Evolutionary conservation across 2,329 filamentous ascomycete species (phyloP).

Genomic region (Calonectria hawksworthii): DNA sequence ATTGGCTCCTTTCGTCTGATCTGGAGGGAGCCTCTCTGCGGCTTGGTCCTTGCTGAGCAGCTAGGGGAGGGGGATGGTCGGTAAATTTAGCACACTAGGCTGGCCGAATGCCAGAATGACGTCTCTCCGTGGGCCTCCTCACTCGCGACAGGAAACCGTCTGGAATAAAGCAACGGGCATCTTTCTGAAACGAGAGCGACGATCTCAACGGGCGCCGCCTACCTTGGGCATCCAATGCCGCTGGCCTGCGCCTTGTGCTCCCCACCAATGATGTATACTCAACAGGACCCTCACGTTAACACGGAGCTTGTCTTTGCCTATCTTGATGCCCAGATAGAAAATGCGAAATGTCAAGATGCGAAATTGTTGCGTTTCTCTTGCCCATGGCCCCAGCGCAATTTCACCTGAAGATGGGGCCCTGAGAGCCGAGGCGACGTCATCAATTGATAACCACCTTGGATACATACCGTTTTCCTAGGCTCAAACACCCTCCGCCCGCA

Average conservation of each 20-base stretch:
- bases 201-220: constrained; percentile 7
- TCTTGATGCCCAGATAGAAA: neutral
- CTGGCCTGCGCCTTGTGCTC: neutral
- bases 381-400: constrained; percentile 18
- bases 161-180: constrained; percentile 20
- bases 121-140: neutral
- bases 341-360: neutral
- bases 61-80: neutral
- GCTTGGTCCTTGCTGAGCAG: neutral
- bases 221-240: neutral
- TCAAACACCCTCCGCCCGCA: neutral
- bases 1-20: neutral
- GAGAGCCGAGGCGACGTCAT: constrained; percentile 24
- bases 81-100: constrained; percentile 4
- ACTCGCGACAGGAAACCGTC: constrained; percentile 13
- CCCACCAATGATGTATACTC: constrained; percentile 2
- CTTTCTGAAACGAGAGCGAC: constrained; percentile 25
- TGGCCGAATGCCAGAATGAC: constrained; percentile 5
- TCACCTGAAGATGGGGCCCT: constrained; percentile 10
- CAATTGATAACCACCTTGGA: constrained; percentile 1
- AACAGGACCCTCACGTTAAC: neutral
- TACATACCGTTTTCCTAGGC: neutral
- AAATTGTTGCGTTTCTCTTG: neutral
- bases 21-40: neutral
- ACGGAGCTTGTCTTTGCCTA: neutral